Evolutionary conservation across 129 eudicot species (phyloP), one percentile per base, ranked within the genome.

Genomic region (Saussurea involucrata): DNA sequence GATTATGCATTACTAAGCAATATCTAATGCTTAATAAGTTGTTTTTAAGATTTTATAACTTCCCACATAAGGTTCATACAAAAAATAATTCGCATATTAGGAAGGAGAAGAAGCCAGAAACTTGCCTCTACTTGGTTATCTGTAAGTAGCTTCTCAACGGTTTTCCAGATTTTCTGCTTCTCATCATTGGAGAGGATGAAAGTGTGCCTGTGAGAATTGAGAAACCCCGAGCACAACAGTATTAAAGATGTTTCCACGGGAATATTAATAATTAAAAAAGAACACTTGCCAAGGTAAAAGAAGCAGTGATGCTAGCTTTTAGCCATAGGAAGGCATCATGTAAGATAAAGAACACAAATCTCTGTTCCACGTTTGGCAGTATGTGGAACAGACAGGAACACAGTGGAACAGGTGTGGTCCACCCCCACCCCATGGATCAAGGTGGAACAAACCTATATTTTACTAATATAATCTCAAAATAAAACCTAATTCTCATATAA

Each of bases 71-170:
- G 55, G 18, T 44, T 13, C 55, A 44, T 10, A 60, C 11, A 4
- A 18, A 10, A 58, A 24, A 37, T 63, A 31, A 61, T 12, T 28
- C 12, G 34, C 24, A 20, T 24, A 58, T 1, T 15, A 12, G 15
- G 8, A 46, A 66, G 27, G 8, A 69, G 53, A 40, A 28, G 29
- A 58, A 42, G 25, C 63, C 42, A 24, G 74, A 63, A 79, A 80
- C 92, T 86, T 81, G 74, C 99, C 99, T 95, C 99, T 29, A 95
- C 88, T 85, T 95, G 99, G 80, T 76, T 86, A 77, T 95, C 99
- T 65, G 89, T 83, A 61, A 95, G 95, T 74, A 95, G 86, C 73
- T 74, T 86, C 87, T 95, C 97, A 37, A 95, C 97, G 4, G 92
- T 84, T 78, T 64, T 83, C 99, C 99, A 95, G 81, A 95, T 90